These are phyloP conservation scores for Houttuynia cordata DNA, from an alignment of 164 flowering plant genomes.

Conservation along the genomic window DNA sequence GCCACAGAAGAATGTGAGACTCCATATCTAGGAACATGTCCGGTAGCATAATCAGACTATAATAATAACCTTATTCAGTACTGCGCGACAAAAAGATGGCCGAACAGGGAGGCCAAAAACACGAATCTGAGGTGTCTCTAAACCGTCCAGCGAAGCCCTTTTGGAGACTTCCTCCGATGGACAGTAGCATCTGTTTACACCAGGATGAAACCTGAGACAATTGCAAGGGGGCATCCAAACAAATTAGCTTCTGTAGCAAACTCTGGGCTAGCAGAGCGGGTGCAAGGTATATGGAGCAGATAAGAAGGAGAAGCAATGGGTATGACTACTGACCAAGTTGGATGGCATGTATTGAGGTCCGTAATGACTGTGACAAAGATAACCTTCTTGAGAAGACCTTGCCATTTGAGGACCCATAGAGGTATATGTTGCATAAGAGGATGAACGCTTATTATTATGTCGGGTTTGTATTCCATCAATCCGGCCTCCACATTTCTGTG, in stretches of 20 bases:
- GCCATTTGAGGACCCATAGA: constrained; percentile 91
- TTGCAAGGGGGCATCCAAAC: not conserved
- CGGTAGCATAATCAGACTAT: not conserved
- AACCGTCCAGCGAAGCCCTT: constrained; percentile 65
- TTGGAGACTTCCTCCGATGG: constrained; percentile 87
- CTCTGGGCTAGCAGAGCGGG: not conserved
- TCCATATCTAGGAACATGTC: not conserved
- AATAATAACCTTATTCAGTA: constrained; percentile 53
- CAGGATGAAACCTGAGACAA: constrained; percentile 69
- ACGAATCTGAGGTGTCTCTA: constrained; percentile 62
- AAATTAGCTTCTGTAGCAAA: not conserved
- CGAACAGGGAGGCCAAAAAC: constrained; percentile 85
- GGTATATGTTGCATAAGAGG: constrained; percentile 98
- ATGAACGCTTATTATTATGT: constrained; percentile 91
- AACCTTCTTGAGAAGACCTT: constrained; percentile 81
- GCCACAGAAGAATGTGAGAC: not conserved
- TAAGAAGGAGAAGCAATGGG: not conserved
- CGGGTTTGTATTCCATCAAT: constrained; percentile 95
- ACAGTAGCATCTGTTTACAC: constrained; percentile 86
- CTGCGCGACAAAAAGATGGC: constrained; percentile 76
- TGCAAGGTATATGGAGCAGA: not conserved
- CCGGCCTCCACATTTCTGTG: constrained; percentile 94
- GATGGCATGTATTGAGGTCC: constrained; percentile 87
- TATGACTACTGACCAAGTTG: constrained; percentile 54
- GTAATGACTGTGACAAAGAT: constrained; percentile 90